phyloP scores from a whole-genome alignment of 352 stramenopile species.

The Phytophthora fragariaefolia region DNA sequence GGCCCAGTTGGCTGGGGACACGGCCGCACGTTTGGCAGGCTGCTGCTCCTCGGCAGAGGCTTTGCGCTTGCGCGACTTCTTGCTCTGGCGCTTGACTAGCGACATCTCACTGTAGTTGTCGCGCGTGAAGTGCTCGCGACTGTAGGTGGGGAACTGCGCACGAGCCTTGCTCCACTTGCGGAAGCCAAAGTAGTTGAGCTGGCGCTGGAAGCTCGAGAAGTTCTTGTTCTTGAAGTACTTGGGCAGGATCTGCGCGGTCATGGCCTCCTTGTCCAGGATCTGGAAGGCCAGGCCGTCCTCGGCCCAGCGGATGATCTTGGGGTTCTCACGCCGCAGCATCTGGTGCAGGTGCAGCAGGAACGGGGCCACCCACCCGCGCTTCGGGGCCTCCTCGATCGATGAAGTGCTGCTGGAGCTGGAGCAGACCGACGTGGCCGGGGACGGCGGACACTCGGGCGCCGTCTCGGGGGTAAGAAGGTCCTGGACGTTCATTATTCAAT shows the following conservation, averaged over 20 bases:
- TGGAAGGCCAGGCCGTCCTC: conserved; percentile 81
- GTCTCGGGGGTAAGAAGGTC: conserved; percentile 43
- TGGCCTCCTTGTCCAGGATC: conserved; percentile 84
- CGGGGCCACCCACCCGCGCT: conserved; percentile 81
- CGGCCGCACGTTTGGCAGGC: conserved; percentile 47
- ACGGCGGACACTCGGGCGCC: conserved; percentile 38
- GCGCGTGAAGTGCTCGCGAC: conserved; percentile 81
- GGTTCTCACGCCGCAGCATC: conserved; percentile 83
- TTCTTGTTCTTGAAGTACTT: conserved; percentile 97
- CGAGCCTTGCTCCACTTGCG: conserved; percentile 89
- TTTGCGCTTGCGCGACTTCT: conserved; percentile 83
- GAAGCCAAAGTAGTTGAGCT: conserved; percentile 97
- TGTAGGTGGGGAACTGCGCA: conserved; percentile 78
- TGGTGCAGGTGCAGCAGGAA: conserved; percentile 88
- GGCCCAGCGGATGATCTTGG: conserved; percentile 84
- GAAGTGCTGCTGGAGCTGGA: conserved; percentile 37
- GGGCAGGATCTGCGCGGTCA: conserved; percentile 91
- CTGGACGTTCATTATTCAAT: conserved; percentile 50
- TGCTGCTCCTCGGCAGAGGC: conserved; percentile 38
- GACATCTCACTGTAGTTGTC: conserved; percentile 89
- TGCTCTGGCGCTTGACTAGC: conserved; percentile 87
- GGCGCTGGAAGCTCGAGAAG: conserved; percentile 95
- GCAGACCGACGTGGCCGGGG: conserved; percentile 47
- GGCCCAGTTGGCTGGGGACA: conserved; percentile 27
- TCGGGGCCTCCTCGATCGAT: conserved; percentile 34